A percentile compares a stretch with the other conserved stretches of the same genome.
Conservation (phyloP, 73 alveolate species). For the Loxodes magnus region DNA sequence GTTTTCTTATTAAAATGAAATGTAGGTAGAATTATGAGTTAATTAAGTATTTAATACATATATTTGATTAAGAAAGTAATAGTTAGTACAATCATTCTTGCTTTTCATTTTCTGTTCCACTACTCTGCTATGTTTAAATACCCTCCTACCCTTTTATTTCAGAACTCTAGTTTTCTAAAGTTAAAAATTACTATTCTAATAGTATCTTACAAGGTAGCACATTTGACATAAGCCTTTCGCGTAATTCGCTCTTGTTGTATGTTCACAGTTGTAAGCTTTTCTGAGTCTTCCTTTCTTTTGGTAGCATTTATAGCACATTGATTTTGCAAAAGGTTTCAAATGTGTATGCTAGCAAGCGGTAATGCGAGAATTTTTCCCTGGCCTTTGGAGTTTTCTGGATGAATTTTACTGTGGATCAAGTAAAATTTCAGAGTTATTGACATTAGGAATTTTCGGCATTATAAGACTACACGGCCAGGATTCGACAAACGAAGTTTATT, state of each 20-base stretch:
- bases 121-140: conserved; percentile 17
- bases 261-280: conserved; percentile 25
- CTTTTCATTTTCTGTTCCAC: conserved; percentile 21
- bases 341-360: neutral
- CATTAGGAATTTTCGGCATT: no score
- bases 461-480: no score
- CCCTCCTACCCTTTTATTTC: neutral
- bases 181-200: no score
- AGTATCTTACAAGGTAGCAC: conserved; percentile 9
- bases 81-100: conserved; percentile 24
- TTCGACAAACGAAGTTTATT: no score
- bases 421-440: no score
- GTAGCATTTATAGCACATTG: conserved; percentile 23
- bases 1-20: no score
- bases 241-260: conserved; percentile 19
- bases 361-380: no score
- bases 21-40: no score
- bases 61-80: no score
- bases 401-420: no score
- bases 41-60: no score
- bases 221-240: conserved; percentile 37
- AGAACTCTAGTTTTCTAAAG: neutral
- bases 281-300: conserved; percentile 32
- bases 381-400: no score
- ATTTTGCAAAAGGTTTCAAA: neutral